Base-by-base conservation (phyloP, 2,329 filamentous ascomycete species). In the Pestalotiopsis sp. region DNA sequence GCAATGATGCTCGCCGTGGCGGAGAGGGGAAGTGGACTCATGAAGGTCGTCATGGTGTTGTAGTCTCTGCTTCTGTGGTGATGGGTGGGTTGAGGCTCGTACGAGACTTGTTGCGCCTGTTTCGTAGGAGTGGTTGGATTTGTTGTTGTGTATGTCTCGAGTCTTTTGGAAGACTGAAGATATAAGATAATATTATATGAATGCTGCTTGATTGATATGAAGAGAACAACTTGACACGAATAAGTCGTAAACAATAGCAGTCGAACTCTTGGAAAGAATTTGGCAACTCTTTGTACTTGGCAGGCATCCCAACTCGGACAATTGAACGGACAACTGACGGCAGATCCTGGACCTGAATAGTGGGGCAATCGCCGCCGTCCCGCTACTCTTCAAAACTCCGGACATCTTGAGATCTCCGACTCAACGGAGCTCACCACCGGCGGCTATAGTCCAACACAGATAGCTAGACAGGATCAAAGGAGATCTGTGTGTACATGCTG, bases 1-100 rank as follows among this genome's bases (percentile, higher is more conserved):
- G 64, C 64, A 35, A 66, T 55, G 5, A 66, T 60, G 20, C 64
- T 59, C 3, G 55, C 64, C 24, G 38, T 59, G 4, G 64, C 64
- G 5, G 20, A 14, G 13, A 66, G n/a, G 5, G 64, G 64, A 7
- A 65, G 44, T 9, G 62, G 62, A 24, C 24, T 65, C 10, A 22
- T 38, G 9, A 56, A 10, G 11, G 48, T 22, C 10, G 62, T 30
- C 62, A 65, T 65, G 22, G 3, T 52, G 48, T 3, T 65, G 48
- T 22, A 20, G 30, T 30, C 10, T 57, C 30, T 38, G 24, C 11
- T 22, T n/a, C 6, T 17, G 17, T 48, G 38, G 35, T 24, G 10
- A 2, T 35, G 17, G 56, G 2, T 40, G 26, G n/a, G 14, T 20
- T 14, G 6, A 13, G 13, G 38, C 26, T 11, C 26, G 35, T 58